Percentiles rank a stretch among this genome's conserved stretches.
Conservation (phyloP, 441 rosid genomes). For the Pelargonium fulgidum region DNA sequence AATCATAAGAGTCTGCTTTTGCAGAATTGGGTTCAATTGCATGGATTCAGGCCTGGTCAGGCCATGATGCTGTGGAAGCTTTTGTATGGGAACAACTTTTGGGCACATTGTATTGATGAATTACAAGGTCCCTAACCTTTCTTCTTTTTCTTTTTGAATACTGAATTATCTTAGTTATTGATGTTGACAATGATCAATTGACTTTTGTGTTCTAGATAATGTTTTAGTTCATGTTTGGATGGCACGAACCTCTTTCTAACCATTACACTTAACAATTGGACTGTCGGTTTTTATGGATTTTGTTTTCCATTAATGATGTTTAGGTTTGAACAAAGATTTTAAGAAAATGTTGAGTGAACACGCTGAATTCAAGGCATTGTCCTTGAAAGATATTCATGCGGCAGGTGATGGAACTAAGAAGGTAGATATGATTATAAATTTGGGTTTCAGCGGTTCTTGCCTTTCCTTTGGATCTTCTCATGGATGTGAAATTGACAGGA, state of each 20-base stretch:
- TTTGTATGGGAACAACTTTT: conserved; percentile 53
- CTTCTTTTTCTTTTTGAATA: not conserved
- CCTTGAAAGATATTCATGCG: conserved; percentile 51
- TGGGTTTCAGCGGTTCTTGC: not conserved
- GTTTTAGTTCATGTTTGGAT: not conserved
- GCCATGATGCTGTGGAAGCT: conserved; percentile 95
- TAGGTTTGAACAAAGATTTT: conserved; percentile 80
- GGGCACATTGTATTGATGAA: conserved; percentile 58
- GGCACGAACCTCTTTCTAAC: not conserved
- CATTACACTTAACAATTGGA: not conserved
- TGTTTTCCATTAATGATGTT: conserved; percentile 3
- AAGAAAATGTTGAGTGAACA: conserved; percentile 60
- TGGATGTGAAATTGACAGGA: conserved; percentile 68
- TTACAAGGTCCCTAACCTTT: conserved; percentile 38
- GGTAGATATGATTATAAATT: conserved; percentile 35
- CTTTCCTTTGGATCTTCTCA: conserved; percentile 40
- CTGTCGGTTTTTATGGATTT: not conserved
- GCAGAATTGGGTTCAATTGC: conserved; percentile 79
- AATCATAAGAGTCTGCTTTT: not conserved
- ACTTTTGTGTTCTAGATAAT: not conserved
- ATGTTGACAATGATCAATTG: not conserved
- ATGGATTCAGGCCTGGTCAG: conserved; percentile 80
- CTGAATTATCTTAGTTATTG: not conserved
- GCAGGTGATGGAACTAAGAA: conserved; percentile 85
- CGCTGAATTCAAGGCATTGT: conserved; percentile 58